A percentile compares a stretch with the other conserved stretches of the same genome.
These are phyloP conservation scores for Penicillium cinerascens DNA, from an alignment of 495 filamentous ascomycete species.

Conservation along the genomic window DNA sequence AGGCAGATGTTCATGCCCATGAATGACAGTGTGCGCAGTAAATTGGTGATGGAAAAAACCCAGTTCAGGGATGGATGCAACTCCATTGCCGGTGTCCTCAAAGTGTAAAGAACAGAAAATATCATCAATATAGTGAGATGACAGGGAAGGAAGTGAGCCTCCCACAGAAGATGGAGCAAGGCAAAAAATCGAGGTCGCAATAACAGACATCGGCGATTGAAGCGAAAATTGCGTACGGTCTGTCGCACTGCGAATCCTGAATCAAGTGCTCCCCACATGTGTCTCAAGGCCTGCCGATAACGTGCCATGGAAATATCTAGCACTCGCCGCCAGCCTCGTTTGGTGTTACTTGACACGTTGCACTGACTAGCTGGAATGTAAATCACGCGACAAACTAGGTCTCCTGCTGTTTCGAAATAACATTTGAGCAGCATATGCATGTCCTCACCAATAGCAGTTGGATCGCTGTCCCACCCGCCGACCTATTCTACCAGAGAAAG, in stretches of 20 bases:
- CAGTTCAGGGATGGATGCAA: slow-evolving; percentile 50
- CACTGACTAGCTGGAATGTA: slow-evolving; percentile 63
- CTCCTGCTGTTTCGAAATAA: slow-evolving; percentile 65
- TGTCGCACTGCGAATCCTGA: slow-evolving; percentile 53
- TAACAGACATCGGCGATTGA: slow-evolving; percentile 23
- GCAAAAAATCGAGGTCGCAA: slow-evolving; percentile 30
- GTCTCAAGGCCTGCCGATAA: slow-evolving; percentile 62
- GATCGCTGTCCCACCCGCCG: slow-evolving; percentile 63
- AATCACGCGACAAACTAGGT: slow-evolving; percentile 49
- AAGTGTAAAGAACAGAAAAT: slow-evolving; percentile 53
- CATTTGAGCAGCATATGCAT: slow-evolving; percentile 74
- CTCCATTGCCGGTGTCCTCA: slow-evolving; percentile 40
- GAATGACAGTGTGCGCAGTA: slow-evolving; percentile 56
- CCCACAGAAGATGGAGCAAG: slow-evolving; percentile 59
- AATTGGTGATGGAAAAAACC: slow-evolving; percentile 53
- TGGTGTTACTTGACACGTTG: slow-evolving; percentile 56
- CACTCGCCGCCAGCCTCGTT: slow-evolving; percentile 43
- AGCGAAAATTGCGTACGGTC: slow-evolving; percentile 24
- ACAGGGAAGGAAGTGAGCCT: slow-evolving; percentile 67
- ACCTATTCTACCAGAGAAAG: slow-evolving; percentile 59
- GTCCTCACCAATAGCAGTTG: slow-evolving; percentile 67
- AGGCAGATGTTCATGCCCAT: slow-evolving; percentile 57
- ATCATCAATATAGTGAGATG: slow-evolving; percentile 60
- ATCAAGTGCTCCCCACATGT: slow-evolving; percentile 72
- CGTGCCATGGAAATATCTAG: slow-evolving; percentile 52